Evolutionary conservation across 2,329 filamentous ascomycete genomes (phyloP).

Genomic region (Cyclaneusma minus): DNA sequence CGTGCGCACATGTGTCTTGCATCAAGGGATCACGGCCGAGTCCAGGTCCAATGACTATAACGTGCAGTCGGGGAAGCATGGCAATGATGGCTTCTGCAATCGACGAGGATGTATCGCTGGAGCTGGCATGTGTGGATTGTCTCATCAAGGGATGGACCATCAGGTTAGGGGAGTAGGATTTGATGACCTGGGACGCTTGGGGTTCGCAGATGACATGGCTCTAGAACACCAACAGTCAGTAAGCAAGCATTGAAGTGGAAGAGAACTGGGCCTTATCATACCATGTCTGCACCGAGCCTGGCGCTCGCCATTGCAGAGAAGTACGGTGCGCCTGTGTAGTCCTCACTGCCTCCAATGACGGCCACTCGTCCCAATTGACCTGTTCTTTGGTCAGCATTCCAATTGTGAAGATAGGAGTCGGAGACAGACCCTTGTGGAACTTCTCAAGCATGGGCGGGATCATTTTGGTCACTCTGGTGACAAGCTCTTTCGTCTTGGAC

Average conservation of each 20-base stretch:
- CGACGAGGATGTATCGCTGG: constrained; percentile 36
- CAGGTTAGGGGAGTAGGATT: constrained; percentile 92
- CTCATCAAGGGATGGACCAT: constrained; percentile 98
- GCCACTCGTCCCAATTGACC: constrained; percentile 84
- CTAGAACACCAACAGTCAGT: constrained; percentile 30
- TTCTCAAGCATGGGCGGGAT: constrained; percentile 88
- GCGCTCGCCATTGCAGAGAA: constrained; percentile 97
- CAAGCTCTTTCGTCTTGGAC: constrained; percentile 54
- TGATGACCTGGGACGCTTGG: constrained; percentile 75
- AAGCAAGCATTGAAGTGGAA: constrained; percentile 2
- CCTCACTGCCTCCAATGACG: constrained; percentile 87
- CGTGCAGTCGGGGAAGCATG: constrained; percentile 77
- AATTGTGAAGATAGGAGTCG: constrained; percentile 2
- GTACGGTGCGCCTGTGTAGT: constrained; percentile 95
- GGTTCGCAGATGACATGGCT: constrained; percentile 94
- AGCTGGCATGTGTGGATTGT: constrained; percentile 42
- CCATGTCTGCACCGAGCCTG: constrained; percentile 79
- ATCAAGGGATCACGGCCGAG: constrained; percentile 81
- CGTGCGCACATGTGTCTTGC: constrained; percentile 67
- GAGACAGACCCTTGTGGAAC: constrained; percentile 74
- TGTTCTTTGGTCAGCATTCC: constrained; percentile 25
- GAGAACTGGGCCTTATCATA: constrained; percentile 22
- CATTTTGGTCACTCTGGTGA: constrained; percentile 73
- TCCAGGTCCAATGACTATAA: constrained; percentile 83
- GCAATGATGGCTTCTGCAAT: constrained; percentile 56